A percentile compares a stretch with the other conserved stretches of the same genome.
phyloP scores from a whole-genome alignment of 176 grass and related monocot genomes.

The Sorghum bicolor region DNA sequence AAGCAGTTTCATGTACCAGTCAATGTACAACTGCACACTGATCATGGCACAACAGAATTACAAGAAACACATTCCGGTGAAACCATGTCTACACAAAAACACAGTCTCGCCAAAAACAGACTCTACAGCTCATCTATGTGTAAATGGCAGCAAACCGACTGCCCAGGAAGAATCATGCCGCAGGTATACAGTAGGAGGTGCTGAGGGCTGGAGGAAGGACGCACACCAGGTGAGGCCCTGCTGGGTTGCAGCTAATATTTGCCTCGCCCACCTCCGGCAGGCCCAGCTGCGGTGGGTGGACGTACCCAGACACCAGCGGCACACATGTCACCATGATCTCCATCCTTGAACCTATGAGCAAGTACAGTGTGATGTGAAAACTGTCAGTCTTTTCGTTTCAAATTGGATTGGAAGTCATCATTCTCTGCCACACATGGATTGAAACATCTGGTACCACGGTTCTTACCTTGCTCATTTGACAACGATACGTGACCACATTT shows the following conservation, averaged over 20 bases:
- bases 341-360: constrained; percentile 75
- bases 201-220: constrained; percentile 87
- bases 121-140: not conserved
- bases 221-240: constrained; percentile 87
- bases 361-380: not conserved
- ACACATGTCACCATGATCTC: constrained; percentile 86
- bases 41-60: not conserved
- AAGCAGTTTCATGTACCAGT: not conserved
- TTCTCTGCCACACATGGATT: not conserved
- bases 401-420: not conserved
- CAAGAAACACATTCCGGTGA: not conserved
- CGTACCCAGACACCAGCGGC: constrained; percentile 88
- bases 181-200: constrained; percentile 92
- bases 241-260: constrained; percentile 86
- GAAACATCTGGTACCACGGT: not conserved
- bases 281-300: constrained; percentile 82
- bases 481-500: constrained; percentile 70
- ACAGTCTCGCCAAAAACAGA: not conserved
- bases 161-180: constrained; percentile 44
- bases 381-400: not conserved
- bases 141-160: not conserved
- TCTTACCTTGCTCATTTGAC: constrained; percentile 60
- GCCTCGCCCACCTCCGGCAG: constrained; percentile 66
- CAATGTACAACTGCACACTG: not conserved
- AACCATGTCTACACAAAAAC: not conserved